Evolutionary conservation across 345 rosid genomes (phyloP).

Genomic region (Brassica rapa): DNA sequence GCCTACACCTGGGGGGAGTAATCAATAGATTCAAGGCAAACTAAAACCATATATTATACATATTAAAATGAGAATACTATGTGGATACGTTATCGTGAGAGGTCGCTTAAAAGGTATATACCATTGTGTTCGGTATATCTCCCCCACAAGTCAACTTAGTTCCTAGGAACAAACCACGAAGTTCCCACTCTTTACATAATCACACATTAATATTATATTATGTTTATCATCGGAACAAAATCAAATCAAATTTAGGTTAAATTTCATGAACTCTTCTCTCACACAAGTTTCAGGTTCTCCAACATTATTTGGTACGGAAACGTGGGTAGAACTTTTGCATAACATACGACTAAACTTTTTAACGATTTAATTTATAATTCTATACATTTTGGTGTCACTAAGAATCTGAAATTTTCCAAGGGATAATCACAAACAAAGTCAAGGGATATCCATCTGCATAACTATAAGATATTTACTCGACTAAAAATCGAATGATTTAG

Average conservation of each 20-base stretch:
- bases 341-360: slow-evolving; percentile 8
- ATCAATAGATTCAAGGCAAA: neutral
- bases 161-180: slow-evolving; percentile 16
- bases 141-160: slow-evolving; percentile 38
- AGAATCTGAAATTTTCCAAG: neutral
- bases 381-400: neutral
- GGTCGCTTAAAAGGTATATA: slow-evolving; percentile 15
- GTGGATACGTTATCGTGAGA: slow-evolving; percentile 15
- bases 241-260: slow-evolving; percentile 22
- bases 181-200: neutral
- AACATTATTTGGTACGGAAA: slow-evolving; percentile 16
- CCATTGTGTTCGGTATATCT: slow-evolving; percentile 31
- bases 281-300: slow-evolving; percentile 1
- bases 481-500: neutral
- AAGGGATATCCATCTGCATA: neutral
- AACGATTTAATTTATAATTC: neutral
- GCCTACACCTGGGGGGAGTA: slow-evolving; percentile 16
- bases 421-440: neutral
- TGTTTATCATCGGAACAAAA: neutral
- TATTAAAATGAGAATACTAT: slow-evolving; percentile 18
- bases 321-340: slow-evolving; percentile 19
- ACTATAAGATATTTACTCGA: neutral
- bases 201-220: neutral
- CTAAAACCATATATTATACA: slow-evolving; percentile 21
- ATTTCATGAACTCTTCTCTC: slow-evolving; percentile 11